Conservation (phyloP, 371 early-diverging fungal genomes). For the Mortierella sp. region DNA sequence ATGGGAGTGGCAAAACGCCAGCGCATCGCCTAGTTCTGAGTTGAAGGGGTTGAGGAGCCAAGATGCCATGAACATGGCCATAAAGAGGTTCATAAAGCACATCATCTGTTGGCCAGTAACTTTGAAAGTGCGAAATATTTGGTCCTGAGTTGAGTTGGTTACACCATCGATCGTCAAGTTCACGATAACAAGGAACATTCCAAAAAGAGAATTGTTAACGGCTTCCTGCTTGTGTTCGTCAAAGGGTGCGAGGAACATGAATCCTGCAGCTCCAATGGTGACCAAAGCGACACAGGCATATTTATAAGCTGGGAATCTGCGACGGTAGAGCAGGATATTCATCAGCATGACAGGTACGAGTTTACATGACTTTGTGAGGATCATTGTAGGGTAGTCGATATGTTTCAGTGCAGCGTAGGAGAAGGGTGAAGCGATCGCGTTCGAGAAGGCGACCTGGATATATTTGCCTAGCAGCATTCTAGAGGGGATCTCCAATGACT, state of each 20-base stretch:
- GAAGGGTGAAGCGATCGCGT: constrained; percentile 89
- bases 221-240: constrained; percentile 62
- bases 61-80: constrained; percentile 73
- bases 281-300: constrained; percentile 88
- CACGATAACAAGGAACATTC: constrained; percentile 83
- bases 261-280: constrained; percentile 91
- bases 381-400: constrained; percentile 98
- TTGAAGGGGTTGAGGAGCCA: constrained; percentile 82
- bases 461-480: constrained; percentile 62
- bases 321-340: constrained; percentile 92
- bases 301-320: constrained; percentile 85
- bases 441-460: constrained; percentile 81
- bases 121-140: constrained; percentile 84
- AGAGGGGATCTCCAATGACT: constrained; percentile 45
- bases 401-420: constrained; percentile 94
- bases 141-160: constrained; percentile 98
- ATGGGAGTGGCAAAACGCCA: constrained; percentile 80
- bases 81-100: constrained; percentile 95
- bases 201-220: constrained; percentile 67
- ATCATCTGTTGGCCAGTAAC: constrained; percentile 95
- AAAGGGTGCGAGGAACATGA: constrained; percentile 88
- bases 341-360: constrained; percentile 96
- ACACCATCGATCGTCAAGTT: constrained; percentile 95
- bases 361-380: constrained; percentile 97
- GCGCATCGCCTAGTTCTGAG: constrained; percentile 83